phyloP scores from a whole-genome alignment of 441 rosid genomes.

The Kokia cookei region DNA sequence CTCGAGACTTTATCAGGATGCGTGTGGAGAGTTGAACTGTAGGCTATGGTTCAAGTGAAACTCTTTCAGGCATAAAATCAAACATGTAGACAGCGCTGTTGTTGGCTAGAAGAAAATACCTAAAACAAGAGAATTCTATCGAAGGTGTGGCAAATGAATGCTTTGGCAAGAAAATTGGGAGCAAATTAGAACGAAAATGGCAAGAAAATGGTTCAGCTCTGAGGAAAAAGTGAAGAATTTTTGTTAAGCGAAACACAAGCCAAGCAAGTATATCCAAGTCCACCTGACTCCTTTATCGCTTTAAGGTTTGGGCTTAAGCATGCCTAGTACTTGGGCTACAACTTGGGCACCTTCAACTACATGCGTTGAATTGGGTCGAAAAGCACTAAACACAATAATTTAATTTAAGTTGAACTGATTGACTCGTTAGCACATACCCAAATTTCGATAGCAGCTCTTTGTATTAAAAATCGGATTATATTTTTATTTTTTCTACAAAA shows the following conservation, averaged over 20 bases:
- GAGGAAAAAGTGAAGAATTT: background rate
- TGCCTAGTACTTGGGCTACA: background rate
- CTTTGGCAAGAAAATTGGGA: background rate
- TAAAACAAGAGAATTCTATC: background rate
- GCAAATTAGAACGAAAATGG: background rate
- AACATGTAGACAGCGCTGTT: background rate
- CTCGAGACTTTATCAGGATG: background rate
- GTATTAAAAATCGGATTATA: too few relatives aligned
- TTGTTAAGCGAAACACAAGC: background rate
- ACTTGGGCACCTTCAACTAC: background rate
- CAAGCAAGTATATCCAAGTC: background rate
- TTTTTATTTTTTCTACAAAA: too few relatives aligned
- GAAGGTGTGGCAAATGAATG: background rate
- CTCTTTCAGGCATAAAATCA: constrained; percentile 1
- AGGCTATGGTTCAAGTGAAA: background rate
- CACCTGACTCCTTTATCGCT: background rate
- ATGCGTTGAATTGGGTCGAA: too few relatives aligned
- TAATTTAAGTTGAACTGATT: background rate
- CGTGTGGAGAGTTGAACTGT: background rate
- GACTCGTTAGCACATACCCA: background rate
- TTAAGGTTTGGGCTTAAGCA: background rate
- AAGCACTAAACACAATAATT: too few relatives aligned
- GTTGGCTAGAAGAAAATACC: background rate
- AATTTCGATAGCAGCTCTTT: too few relatives aligned
- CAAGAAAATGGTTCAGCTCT: background rate